Evolutionary conservation across 1,284 basidiomycete species (phyloP), one percentile per base, ranked within the genome.

Genomic region (Takashimella koratensis): DNA sequence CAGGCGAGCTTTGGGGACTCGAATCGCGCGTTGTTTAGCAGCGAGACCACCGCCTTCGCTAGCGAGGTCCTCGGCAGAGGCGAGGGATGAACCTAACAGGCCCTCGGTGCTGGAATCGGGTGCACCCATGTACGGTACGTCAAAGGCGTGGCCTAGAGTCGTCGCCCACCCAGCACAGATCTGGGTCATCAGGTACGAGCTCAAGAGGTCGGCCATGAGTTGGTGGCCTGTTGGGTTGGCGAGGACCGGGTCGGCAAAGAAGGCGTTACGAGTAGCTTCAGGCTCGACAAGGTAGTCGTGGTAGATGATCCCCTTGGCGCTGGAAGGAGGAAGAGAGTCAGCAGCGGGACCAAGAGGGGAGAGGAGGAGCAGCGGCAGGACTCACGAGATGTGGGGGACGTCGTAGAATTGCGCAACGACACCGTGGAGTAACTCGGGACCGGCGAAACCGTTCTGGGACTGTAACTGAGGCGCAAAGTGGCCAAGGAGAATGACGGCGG

Each of bases 381-480:
- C n/a, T n/a, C n/a, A n/a, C 21, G 24, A 19, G 67, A 97, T 79
- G 70, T 96, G 89, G 0, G 93, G 91, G 27, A 96, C 83, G 69
- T 97, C 93, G 76, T 97, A 97, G 76, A 90, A 96, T 68, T 94
- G 90, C 0, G 93, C 89, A 1, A 96, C 90, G 47, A 87, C 78
- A 60, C 82, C 85, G 73, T 97, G 93, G 78, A 85, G 84, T 64
- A 90, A 83, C 68, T 95, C 92, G 2, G 90, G 87, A 2, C 93
- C 91, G 3, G 84, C 84, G 66, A 88, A 94, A 2, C 91, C 91
- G 65, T 89, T 80, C 36, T 82, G 77, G 47, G 82, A 78, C 63
- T 91, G 86, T 2, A 87, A 70, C 67, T 97, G 90, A 0, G 91
- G 87, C 47, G 84, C 84, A 71, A 96, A 96, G 76, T 96, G 92